Conservation (phyloP, 179 eudicot genomes). For the Spinacia oleracea region DNA sequence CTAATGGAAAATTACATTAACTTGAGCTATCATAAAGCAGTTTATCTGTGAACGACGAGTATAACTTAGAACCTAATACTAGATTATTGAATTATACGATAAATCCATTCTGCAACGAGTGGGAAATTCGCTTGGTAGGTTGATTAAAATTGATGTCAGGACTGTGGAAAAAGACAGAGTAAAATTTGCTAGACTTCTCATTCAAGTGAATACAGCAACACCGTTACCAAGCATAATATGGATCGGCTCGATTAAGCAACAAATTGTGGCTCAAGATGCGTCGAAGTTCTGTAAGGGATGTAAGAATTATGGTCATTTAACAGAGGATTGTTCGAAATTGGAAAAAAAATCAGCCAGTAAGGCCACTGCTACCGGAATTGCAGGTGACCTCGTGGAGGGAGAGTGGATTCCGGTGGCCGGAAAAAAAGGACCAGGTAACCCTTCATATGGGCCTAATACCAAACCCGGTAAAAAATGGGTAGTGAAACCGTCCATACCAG, state of each 20-base stretch:
- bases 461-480: too few species aligned
- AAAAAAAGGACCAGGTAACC: too few species aligned
- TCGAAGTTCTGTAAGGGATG: neutral
- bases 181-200: neutral
- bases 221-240: neutral
- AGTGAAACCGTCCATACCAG: too few species aligned
- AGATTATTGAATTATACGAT: neutral
- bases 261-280: neutral
- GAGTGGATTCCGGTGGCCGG: too few species aligned
- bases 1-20: neutral
- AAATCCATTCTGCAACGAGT: neutral
- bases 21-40: neutral
- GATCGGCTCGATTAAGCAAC: neutral
- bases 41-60: neutral
- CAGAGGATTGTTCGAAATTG: neutral
- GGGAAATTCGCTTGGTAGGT: neutral
- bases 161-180: neutral
- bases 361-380: rapidly evolving
- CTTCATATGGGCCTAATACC: too few species aligned
- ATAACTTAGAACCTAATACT: neutral
- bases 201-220: neutral
- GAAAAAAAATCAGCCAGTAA: neutral
- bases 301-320: neutral
- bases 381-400: too few species aligned
- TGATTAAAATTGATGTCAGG: neutral